These are phyloP conservation scores for Fusarium sterilihyphosum DNA, from an alignment of 2,329 filamentous ascomycete genomes.

Conservation along the genomic window DNA sequence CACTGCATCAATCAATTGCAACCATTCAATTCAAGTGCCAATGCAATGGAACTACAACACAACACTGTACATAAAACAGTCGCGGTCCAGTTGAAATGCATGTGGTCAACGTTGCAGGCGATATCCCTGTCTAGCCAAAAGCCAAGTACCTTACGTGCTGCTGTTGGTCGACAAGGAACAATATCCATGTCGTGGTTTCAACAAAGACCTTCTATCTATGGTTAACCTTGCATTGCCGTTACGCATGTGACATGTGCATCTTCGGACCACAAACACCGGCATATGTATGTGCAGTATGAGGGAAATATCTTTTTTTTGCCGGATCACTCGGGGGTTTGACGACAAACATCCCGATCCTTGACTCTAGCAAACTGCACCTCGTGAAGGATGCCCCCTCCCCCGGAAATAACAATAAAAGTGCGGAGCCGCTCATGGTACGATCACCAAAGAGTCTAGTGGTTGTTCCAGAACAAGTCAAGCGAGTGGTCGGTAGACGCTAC, in stretches of 20 bases:
- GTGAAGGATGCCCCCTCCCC: neutral
- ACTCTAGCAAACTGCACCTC: neutral
- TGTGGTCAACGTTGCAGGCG: neutral
- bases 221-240: constrained; percentile 6
- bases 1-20: neutral
- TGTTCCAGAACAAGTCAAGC: neutral
- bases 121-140: constrained; percentile 18
- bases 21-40: neutral
- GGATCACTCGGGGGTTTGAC: constrained; percentile 9
- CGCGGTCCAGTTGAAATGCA: neutral
- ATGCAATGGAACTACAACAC: constrained; percentile 10
- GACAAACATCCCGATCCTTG: constrained; percentile 6
- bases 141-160: constrained; percentile 12
- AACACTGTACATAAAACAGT: neutral
- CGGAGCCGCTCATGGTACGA: constrained; percentile 27
- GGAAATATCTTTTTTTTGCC: neutral
- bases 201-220: constrained; percentile 26
- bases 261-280: constrained; percentile 3
- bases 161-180: neutral
- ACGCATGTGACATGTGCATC: constrained; percentile 11
- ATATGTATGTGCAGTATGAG: neutral
- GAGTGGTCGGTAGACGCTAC: neutral
- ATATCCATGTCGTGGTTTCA: constrained; percentile 4
- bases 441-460: neutral
- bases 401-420: constrained; percentile 18